Base-by-base conservation (phyloP, 768 basidiomycete genomes). In the Suillus ampliporus region DNA sequence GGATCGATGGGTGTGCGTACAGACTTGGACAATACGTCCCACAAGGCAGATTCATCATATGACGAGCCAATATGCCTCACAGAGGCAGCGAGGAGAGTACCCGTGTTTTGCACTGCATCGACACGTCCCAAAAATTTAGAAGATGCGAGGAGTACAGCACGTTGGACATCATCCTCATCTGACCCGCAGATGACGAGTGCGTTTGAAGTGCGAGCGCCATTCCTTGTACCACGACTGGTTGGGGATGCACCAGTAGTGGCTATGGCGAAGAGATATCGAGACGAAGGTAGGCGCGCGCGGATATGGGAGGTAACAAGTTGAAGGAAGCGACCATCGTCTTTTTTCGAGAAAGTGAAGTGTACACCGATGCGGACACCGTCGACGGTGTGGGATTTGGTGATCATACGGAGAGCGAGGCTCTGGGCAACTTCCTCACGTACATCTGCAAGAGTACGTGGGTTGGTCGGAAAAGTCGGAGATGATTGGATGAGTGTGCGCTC, bases 121-220 rank as follows among this genome's bases (percentile, higher is more conserved):
- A 91, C 74, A 14, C 89, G 82, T 4, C 86, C 87, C n/a, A 89
- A 77, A 69, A 93, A 89, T 71, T 92, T 92, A 40, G 89, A 83
- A 58, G 79, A 80, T 15, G 83, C 80, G 58, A 92, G 84, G 9
- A 90, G 81, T 28, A 85, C 80, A 1, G 90, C 89, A 23, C 89
- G 85, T 57, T 88, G 84, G n/a, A 91, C 81, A 56, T 84, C 82
- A 10, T 83, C 81, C 13, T 78, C 74, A 1, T 83, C 80, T 8
- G 88, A 85, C 10, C 85, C 85, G 54, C 82, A 83, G 59, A 92
- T 79, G 59, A 91, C 77, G 14, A 92, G 77, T 4, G 81, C 78
- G 64, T 83, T 84, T 62, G 73, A 61, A 11, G 70, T 65, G 9
- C 67, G 66, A 44, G 60, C 7, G 10, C 28, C 15, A 40, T 23